Evolutionary conservation across 805 yeast genomes (phyloP).

Genomic region (Teunomyces funiuensis): DNA sequence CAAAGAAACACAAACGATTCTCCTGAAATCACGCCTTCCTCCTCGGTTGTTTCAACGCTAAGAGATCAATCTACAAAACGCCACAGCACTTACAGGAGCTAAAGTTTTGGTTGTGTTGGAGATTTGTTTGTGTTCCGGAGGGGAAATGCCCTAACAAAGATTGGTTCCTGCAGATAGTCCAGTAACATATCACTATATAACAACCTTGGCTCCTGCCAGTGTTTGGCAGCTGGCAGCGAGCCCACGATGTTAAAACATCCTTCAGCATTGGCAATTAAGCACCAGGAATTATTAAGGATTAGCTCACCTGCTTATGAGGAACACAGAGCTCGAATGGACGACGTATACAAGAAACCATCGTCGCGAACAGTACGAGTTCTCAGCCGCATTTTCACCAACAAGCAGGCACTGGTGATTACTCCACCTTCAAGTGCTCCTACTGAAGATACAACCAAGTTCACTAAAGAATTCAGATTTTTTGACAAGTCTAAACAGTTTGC

Average conservation of each 20-base stretch:
- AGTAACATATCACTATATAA: not conserved
- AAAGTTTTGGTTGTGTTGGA: too few species aligned
- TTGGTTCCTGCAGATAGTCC: not conserved
- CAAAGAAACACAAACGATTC: not conserved
- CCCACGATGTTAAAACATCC: not conserved
- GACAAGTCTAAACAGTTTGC: not conserved
- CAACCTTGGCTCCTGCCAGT: not conserved
- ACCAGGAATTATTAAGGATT: not conserved
- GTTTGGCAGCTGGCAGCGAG: not conserved
- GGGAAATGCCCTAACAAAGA: not conserved
- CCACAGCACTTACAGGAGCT: not conserved
- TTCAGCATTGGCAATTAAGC: not conserved
- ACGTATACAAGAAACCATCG: not conserved
- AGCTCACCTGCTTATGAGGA: not conserved
- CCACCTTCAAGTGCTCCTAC: not conserved
- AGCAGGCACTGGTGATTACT: not conserved
- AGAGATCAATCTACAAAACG: not conserved
- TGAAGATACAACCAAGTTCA: not conserved
- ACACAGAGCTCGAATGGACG: not conserved
- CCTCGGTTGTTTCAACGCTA: not conserved
- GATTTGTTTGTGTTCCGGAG: not conserved
- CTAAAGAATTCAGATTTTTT: slow-evolving; percentile 1
- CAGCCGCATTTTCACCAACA: not conserved
- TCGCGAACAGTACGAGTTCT: not conserved
- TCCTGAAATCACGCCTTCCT: not conserved